Percentiles rank a stretch among this genome's conserved stretches.
Evolutionary conservation across 2,329 filamentous ascomycete species (phyloP).

Genomic region (Xylariomycetidae sp.): DNA sequence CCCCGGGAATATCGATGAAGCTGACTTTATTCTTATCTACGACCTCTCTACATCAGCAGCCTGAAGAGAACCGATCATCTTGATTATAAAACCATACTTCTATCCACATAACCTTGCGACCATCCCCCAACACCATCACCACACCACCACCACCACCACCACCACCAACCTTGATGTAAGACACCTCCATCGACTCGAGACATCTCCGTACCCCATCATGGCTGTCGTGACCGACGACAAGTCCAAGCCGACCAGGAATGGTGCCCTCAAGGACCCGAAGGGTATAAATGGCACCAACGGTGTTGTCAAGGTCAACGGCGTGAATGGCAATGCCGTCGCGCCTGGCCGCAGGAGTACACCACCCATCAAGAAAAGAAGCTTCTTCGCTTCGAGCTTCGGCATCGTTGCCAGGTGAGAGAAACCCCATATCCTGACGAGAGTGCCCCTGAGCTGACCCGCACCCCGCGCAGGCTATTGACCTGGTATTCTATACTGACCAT

Average conservation of each 20-base stretch:
- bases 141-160: neutral
- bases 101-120: no score
- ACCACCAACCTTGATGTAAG: conserved; percentile 10
- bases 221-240: conserved; percentile 16
- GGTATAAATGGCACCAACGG: conserved; percentile 24
- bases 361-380: conserved; percentile 20
- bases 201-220: conserved; percentile 15
- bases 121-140: neutral
- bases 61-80: no score
- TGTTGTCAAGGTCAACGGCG: conserved; percentile 25
- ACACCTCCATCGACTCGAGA: conserved; percentile 2
- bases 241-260: conserved; percentile 7
- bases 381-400: conserved; percentile 40
- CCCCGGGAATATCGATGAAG: no score
- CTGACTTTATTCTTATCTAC: no score
- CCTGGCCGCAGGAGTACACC: conserved; percentile 26
- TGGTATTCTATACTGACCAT: conserved; percentile 85
- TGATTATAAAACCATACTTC: no score
- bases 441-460: no score
- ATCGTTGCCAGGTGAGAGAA: conserved; percentile 43
- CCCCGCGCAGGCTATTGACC: conserved; percentile 58
- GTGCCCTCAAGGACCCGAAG: conserved; percentile 17
- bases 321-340: conserved; percentile 33
- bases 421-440: conserved; percentile 4
- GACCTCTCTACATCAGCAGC: no score